Evolutionary conservation across 2,329 filamentous ascomycete genomes (phyloP).

Genomic region (Colletotrichum neosansevieriae): DNA sequence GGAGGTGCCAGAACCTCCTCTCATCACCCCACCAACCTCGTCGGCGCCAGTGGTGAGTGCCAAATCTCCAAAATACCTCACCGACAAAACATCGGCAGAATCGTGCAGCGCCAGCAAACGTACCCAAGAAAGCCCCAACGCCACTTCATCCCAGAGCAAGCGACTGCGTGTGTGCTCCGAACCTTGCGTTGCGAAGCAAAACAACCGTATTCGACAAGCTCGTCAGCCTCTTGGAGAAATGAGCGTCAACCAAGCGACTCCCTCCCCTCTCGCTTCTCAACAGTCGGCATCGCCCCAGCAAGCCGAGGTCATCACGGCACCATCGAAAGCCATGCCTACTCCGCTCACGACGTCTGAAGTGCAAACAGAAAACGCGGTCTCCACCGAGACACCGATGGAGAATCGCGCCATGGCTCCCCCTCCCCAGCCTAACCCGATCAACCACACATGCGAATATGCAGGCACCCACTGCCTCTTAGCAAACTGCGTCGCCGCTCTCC

Average conservation of each 20-base stretch:
- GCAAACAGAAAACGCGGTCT: not conserved
- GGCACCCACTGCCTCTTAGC: constrained; percentile 53
- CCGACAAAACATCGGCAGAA: not conserved
- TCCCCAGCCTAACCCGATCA: not conserved
- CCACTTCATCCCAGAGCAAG: constrained; percentile 13
- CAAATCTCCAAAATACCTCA: not conserved
- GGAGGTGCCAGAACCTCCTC: constrained; percentile 8
- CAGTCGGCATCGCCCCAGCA: not conserved
- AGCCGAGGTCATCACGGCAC: not conserved
- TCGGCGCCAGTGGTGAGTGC: constrained; percentile 25
- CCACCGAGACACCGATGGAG: not conserved
- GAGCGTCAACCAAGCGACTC: constrained; percentile 41
- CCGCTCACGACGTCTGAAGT: not conserved
- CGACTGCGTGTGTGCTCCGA: constrained; percentile 6
- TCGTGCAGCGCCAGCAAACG: constrained; percentile 9
- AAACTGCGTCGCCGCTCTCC: constrained; percentile 51
- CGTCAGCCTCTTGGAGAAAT: constrained; percentile 44
- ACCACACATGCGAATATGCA: constrained; percentile 42
- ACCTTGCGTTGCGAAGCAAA: not conserved
- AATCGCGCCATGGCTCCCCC: not conserved
- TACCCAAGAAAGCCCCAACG: not conserved
- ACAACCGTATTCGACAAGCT: not conserved
- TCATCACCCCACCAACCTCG: constrained; percentile 38
- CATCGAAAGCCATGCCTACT: not conserved
- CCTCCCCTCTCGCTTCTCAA: constrained; percentile 3